Percentiles rank a stretch among this genome's conserved stretches.
Evolutionary conservation across 176 grass and related monocot genomes (phyloP).

Genomic region (Avena insularis): DNA sequence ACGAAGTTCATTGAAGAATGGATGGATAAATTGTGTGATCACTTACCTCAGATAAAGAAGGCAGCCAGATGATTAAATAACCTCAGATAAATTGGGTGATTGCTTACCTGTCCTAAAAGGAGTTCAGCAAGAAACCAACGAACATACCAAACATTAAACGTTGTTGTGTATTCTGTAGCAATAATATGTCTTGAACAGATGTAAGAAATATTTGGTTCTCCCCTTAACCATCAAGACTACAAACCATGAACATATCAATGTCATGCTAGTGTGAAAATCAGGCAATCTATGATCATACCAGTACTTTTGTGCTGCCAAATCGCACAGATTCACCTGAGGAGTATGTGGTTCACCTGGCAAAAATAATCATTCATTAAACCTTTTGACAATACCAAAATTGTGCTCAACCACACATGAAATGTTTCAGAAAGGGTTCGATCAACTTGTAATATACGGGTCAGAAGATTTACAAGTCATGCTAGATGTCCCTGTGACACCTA

Average conservation of each 20-base stretch:
- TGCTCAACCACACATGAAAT: slow-evolving; percentile 16
- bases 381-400: neutral
- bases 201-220: slow-evolving; percentile 93
- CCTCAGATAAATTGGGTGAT: neutral
- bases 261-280: neutral
- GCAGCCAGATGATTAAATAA: slow-evolving; percentile 16
- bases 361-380: slow-evolving; percentile 35
- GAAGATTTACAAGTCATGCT: slow-evolving; percentile 75
- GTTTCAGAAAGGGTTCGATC: slow-evolving; percentile 1
- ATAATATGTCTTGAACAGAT: slow-evolving; percentile 95
- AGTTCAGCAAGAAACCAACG: slow-evolving; percentile 88
- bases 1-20: no score
- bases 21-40: no score
- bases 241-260: neutral
- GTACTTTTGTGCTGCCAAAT: no score
- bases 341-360: slow-evolving; percentile 90
- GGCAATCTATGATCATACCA: no score
- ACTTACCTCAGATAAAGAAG: no score
- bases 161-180: slow-evolving; percentile 83
- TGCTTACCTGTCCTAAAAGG: slow-evolving; percentile 71
- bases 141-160: slow-evolving; percentile 87
- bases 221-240: slow-evolving; percentile 64
- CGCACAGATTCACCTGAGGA: slow-evolving; percentile 68
- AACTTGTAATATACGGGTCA: slow-evolving; percentile 52
- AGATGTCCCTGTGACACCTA: slow-evolving; percentile 92